phyloP scores from a whole-genome alignment of 257 asterid genomes.

The Catharanthus roseus region DNA sequence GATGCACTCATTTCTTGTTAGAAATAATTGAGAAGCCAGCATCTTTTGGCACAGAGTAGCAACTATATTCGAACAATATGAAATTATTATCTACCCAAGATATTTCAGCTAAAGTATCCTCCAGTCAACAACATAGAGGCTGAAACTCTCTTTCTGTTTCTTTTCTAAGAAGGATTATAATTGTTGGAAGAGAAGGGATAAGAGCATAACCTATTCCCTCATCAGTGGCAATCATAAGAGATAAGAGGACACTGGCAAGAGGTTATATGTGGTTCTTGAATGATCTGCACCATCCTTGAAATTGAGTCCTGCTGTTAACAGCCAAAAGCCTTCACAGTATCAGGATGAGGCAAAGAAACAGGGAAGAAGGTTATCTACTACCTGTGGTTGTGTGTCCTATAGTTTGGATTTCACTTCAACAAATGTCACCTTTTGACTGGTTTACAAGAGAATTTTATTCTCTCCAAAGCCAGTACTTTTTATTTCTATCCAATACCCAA shows the following conservation, averaged over 20 bases:
- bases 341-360: constrained; percentile 12
- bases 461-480: not conserved
- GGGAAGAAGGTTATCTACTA: constrained; percentile 7
- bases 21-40: constrained; percentile 14
- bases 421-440: constrained; percentile 23
- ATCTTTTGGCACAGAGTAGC: not conserved
- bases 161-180: not conserved
- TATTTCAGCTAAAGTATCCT: constrained; percentile 2
- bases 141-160: not conserved
- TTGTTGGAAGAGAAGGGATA: not conserved
- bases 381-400: constrained; percentile 5
- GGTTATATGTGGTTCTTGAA: constrained; percentile 18
- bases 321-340: not conserved
- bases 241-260: constrained; percentile 4
- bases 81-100: not conserved
- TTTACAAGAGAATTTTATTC: not conserved
- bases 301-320: constrained; percentile 8
- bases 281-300: constrained; percentile 15
- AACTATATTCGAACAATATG: constrained; percentile 8
- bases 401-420: constrained; percentile 14
- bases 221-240: not conserved
- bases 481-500: not conserved
- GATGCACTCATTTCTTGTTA: not conserved
- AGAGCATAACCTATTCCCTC: not conserved
- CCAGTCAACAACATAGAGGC: constrained; percentile 3